Base-by-base conservation (phyloP, 2,329 filamentous ascomycete species). In the Fusarium longipes region DNA sequence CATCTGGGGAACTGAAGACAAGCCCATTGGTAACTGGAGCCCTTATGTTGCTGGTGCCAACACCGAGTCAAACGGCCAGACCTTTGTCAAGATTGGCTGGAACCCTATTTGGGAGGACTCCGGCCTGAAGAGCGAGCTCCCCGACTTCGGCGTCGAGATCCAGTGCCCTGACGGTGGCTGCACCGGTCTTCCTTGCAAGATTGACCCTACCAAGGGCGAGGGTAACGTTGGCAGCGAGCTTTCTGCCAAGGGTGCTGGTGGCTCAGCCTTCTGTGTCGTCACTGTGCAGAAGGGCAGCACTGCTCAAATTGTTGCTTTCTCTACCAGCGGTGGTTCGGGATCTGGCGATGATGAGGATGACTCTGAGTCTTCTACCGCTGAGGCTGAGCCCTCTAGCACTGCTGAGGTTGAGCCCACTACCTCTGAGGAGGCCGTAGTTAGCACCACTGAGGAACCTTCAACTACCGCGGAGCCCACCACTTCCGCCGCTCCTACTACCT, bases 31-130 rank as follows among this genome's bases (percentile, higher is more conserved):
- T 48, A 94, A 94, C 81, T 94, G 92, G 92, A 83, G 86, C 49
- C 88, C 91, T 3, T 95, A 89, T 73, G 91, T 93, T 66, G 89
- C 89, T 15, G 92, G 92, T 59, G 89, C 90, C 57, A 94, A 94
- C 78, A 89, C 88, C 17, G 88, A 89, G 68, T 70, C 74, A 44
- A 82, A 78, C 50, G 92, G 91, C 49, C 79, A 86, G 63, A 93
- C 91, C 2, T 94, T 86, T 74, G 84, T 93, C 71, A 93, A 93
- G 81, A 82, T 94, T 51, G 91, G 88, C 54, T 91, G 89, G 84
- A 94, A 94, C 77, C 92, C 92, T 24, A 90, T 92, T 64, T 94
- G 87, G 78, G 83, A 89, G 70, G 72, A 83, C 71, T 79, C 86
- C 66, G 49, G 82, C 18, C 79, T 92, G 73, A 82, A 82, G 44